Conservation (phyloP, 2,329 filamentous ascomycete species). For the Colletotrichum horii region DNA sequence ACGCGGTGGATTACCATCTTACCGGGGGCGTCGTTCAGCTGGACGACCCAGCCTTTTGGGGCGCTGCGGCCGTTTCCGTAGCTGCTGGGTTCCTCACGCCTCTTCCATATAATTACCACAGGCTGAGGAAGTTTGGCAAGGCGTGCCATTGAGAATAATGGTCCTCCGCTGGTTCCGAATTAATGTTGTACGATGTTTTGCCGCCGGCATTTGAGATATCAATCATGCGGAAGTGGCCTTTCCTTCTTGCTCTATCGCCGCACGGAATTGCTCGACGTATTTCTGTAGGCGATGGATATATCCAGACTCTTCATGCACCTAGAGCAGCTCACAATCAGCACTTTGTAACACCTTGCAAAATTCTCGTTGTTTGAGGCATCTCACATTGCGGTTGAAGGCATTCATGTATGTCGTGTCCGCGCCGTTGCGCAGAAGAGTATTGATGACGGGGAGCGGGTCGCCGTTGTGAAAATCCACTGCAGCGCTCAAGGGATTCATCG, state of each 20-base stretch:
- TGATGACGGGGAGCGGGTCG: background rate
- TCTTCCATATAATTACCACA: slow-evolving; percentile 58
- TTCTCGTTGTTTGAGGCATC: background rate
- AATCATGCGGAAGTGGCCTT: background rate
- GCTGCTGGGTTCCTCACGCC: slow-evolving; percentile 52
- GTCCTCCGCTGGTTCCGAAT: background rate
- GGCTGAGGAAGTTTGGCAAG: slow-evolving; percentile 53
- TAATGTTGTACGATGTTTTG: background rate
- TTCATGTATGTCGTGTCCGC: background rate
- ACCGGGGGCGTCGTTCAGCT: slow-evolving; percentile 56
- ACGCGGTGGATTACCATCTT: slow-evolving; percentile 59
- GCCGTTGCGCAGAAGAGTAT: background rate
- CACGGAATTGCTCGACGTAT: background rate
- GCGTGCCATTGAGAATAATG: slow-evolving; percentile 39
- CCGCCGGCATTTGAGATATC: background rate
- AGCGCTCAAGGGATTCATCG: background rate
- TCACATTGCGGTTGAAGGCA: background rate
- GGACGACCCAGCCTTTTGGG: slow-evolving; percentile 55
- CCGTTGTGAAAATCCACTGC: background rate
- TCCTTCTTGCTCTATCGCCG: background rate
- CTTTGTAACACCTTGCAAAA: rapidly evolving
- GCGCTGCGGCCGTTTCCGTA: slow-evolving; percentile 49
- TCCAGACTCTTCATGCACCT: background rate
- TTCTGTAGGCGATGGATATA: background rate
- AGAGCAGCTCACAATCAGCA: background rate